Evolutionary conservation across 2,329 filamentous ascomycete species (phyloP).

Genomic region (Camillea tinctor): DNA sequence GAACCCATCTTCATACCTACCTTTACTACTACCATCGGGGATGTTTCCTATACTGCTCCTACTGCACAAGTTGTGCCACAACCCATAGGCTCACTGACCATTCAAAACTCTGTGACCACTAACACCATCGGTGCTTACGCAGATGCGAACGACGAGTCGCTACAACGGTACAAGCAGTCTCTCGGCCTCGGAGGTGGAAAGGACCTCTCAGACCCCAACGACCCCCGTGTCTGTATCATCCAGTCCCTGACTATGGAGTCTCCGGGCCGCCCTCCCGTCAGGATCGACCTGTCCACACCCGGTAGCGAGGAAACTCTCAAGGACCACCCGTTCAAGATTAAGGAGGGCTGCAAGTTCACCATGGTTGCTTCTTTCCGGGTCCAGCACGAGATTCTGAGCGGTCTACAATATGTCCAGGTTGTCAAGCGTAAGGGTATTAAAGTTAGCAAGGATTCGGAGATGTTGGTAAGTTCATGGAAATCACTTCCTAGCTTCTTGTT

Average conservation of each 20-base stretch:
- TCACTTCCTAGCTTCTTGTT: neutral
- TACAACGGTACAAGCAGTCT: constrained; percentile 96
- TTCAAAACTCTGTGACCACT: constrained; percentile 10
- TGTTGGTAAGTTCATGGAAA: constrained; percentile 69
- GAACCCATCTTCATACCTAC: neutral
- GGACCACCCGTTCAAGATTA: constrained; percentile 93
- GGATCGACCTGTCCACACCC: constrained; percentile 77
- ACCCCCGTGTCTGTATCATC: constrained; percentile 91
- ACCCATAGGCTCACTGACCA: neutral
- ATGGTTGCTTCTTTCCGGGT: constrained; percentile 96
- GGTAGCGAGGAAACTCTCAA: constrained; percentile 77
- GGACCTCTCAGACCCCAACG: constrained; percentile 72
- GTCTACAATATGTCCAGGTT: constrained; percentile 92
- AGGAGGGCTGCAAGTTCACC: constrained; percentile 89
- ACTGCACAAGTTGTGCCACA: neutral
- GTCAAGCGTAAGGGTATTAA: constrained; percentile 87
- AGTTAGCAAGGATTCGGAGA: constrained; percentile 92
- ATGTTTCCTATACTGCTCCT: neutral
- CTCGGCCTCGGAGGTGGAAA: constrained; percentile 79
- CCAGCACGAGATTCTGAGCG: constrained; percentile 93
- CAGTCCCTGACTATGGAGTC: constrained; percentile 85
- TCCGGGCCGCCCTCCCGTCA: constrained; percentile 77
- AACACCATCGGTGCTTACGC: constrained; percentile 19
- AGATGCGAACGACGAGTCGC: constrained; percentile 81
- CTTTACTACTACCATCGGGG: constrained; percentile 1